Base-by-base conservation (phyloP, 306 rosid species). In the Trifolium repens region DNA sequence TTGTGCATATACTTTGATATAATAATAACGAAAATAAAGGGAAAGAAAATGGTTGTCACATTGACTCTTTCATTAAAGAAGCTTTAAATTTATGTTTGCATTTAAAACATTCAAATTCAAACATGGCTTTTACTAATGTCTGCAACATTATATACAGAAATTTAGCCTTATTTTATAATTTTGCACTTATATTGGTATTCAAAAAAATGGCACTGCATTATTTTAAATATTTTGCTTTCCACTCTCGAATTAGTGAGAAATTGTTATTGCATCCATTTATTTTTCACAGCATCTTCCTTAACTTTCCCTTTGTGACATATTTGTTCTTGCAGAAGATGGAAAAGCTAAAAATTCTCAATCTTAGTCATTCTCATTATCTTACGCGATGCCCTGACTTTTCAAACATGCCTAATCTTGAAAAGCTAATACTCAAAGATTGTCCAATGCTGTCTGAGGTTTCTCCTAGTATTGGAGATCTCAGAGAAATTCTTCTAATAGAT, bases 401-500 rank as follows among this genome's bases (percentile, higher is more conserved):
- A 19, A 32, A 43, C 1, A 1, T 87, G 30, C 91, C 87, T 0
- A 85, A 80, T 64, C 84, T 87, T 27, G 71, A 77, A 65, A 63
- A 72, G 40, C 65, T 87, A 8, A 9, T 78, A 26, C 84, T 82
- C 15, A 47, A 9, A 22, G 75, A 79, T 30, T 85, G 88, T 63
- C 50, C 67, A 43, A 11, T 70, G 3, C 30, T 88, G 78, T 34
- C 8, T 1, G 1, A 35, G 34, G 24, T 73, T 61, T 62, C 79
- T 26, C 8, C 42, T 4, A 65, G 76, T 1, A 79, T 87, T 62
- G 88, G 84, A 39, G 0, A 22, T 54, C 82, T 79, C 9, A 5
- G 5, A 0, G 30, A 35, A 14, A 34, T 87, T n/a, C 47, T 74
- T 35, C 6, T 63, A 3, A n/a, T 82, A 17, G 52, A 87, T 63